These are phyloP conservation scores for Globisporangium abappressorium DNA, from an alignment of 352 stramenopile genomes.

Conservation along the genomic window DNA sequence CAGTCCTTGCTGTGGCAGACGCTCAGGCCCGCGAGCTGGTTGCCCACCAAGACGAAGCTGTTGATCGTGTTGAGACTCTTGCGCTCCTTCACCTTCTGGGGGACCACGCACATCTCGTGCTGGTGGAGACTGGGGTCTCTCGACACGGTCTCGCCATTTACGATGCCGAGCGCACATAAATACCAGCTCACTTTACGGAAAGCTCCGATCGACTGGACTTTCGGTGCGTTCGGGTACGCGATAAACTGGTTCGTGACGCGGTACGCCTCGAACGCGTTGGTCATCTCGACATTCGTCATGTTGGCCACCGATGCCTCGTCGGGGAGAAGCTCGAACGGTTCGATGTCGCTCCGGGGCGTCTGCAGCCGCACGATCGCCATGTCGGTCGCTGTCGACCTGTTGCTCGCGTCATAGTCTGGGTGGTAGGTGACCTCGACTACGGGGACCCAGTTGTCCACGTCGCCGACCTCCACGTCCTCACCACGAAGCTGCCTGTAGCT, in stretches of 20 bases:
- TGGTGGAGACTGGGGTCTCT: not conserved
- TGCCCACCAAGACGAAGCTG: slow-evolving; percentile 26
- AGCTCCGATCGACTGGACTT: slow-evolving; percentile 6
- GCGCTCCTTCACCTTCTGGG: slow-evolving; percentile 16
- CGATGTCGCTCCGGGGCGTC: slow-evolving; percentile 5
- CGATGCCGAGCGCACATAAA: slow-evolving; percentile 14
- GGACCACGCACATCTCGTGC: slow-evolving; percentile 24
- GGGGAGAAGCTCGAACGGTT: slow-evolving; percentile 25
- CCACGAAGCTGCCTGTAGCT: not conserved
- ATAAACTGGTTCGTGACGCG: slow-evolving; percentile 19
- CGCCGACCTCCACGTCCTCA: slow-evolving; percentile 19
- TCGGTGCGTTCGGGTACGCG: slow-evolving; percentile 3
- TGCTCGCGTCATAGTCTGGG: slow-evolving; percentile 17
- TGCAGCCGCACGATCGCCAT: slow-evolving; percentile 25
- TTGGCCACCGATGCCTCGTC: slow-evolving; percentile 8
- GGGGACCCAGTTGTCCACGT: slow-evolving; percentile 23
- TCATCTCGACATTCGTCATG: slow-evolving; percentile 13
- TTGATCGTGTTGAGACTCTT: slow-evolving; percentile 14
- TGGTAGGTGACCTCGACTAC: slow-evolving; percentile 20
- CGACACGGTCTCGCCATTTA: not conserved
- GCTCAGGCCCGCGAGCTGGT: slow-evolving; percentile 29
- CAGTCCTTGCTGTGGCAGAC: slow-evolving; percentile 11
- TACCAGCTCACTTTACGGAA: slow-evolving; percentile 24
- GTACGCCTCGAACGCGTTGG: slow-evolving; percentile 16
- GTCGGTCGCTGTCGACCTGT: slow-evolving; percentile 12